These are phyloP conservation scores for Microdochium trichocladiopsis DNA, from an alignment of 2,329 filamentous ascomycete genomes.

Conservation along the genomic window DNA sequence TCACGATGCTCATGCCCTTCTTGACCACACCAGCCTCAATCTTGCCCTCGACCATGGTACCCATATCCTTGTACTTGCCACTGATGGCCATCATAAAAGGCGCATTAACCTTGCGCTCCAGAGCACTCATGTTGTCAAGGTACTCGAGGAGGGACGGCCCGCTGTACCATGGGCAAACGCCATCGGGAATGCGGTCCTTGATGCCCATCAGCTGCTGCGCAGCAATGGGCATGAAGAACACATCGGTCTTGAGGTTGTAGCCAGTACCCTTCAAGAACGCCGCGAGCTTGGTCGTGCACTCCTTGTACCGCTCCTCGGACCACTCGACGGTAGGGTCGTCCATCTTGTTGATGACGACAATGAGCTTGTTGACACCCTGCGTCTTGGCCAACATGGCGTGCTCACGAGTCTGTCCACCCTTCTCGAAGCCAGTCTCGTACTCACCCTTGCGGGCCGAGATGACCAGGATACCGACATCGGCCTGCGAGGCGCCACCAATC, in stretches of 20 bases:
- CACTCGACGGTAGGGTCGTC: slow-evolving; percentile 94
- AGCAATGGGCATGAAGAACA: slow-evolving; percentile 94
- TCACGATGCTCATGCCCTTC: slow-evolving; percentile 76
- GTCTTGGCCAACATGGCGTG: slow-evolving; percentile 98
- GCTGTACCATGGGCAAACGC: slow-evolving; percentile 73
- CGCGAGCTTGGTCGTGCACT: slow-evolving; percentile 83
- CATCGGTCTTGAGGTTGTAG: slow-evolving; percentile 89
- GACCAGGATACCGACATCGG: slow-evolving; percentile 89
- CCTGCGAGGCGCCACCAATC: slow-evolving; percentile 92
- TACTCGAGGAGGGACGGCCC: slow-evolving; percentile 91
- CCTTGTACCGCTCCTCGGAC: slow-evolving; percentile 87
- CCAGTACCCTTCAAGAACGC: slow-evolving; percentile 87
- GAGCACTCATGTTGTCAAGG: slow-evolving; percentile 84
- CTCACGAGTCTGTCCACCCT: slow-evolving; percentile 93
- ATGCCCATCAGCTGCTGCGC: slow-evolving; percentile 82
- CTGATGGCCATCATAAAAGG: slow-evolving; percentile 99
- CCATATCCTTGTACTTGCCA: slow-evolving; percentile 95
- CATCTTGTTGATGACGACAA: slow-evolving; percentile 99
- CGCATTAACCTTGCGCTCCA: slow-evolving; percentile 93
- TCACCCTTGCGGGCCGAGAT: slow-evolving; percentile 96
- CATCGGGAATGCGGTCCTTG: slow-evolving; percentile 77
- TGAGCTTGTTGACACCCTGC: slow-evolving; percentile 92
- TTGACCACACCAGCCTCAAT: slow-evolving; percentile 91
- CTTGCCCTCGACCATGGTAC: slow-evolving; percentile 96
- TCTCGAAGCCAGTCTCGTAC: slow-evolving; percentile 96